Evolutionary conservation across 2,329 filamentous ascomycete species (phyloP).

Genomic region (Lasiodiplodia sp.): DNA sequence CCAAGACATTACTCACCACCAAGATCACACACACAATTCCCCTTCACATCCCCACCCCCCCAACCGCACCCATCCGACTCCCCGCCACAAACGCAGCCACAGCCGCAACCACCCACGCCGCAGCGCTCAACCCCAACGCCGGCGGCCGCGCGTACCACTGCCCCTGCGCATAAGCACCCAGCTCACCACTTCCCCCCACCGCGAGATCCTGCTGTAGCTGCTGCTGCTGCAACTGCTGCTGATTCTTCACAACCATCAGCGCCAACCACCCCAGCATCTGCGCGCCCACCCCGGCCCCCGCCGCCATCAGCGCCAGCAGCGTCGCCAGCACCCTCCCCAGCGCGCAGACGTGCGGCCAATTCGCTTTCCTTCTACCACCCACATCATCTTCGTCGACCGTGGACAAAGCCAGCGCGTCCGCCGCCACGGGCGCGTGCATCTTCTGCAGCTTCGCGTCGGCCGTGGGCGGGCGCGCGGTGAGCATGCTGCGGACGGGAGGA

Average conservation of each 20-base stretch:
- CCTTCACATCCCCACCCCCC: neutral
- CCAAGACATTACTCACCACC: too few relatives aligned
- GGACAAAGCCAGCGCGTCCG: neutral
- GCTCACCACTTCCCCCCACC: neutral
- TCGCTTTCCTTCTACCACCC: too few relatives aligned
- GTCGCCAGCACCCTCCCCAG: slow-evolving; percentile 10
- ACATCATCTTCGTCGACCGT: neutral
- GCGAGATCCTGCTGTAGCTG: too few relatives aligned
- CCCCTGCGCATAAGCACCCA: neutral
- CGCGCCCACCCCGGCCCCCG: neutral
- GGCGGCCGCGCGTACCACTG: slow-evolving; percentile 4
- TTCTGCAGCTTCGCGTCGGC: slow-evolving; percentile 21
- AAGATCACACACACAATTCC: neutral
- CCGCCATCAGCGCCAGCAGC: slow-evolving; percentile 12
- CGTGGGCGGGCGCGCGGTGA: slow-evolving; percentile 8
- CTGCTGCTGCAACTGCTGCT: neutral
- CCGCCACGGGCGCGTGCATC: neutral
- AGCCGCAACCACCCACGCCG: slow-evolving; percentile 15
- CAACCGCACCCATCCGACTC: slow-evolving; percentile 2
- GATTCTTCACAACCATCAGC: neutral
- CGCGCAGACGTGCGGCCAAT: slow-evolving; percentile 5
- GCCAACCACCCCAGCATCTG: slow-evolving; percentile 9
- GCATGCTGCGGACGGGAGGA: too few relatives aligned
- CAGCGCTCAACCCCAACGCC: slow-evolving; percentile 10
- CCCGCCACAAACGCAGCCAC: neutral